phyloP scores from a whole-genome alignment of 129 eudicot genomes.

The Escallonia rubra region DNA sequence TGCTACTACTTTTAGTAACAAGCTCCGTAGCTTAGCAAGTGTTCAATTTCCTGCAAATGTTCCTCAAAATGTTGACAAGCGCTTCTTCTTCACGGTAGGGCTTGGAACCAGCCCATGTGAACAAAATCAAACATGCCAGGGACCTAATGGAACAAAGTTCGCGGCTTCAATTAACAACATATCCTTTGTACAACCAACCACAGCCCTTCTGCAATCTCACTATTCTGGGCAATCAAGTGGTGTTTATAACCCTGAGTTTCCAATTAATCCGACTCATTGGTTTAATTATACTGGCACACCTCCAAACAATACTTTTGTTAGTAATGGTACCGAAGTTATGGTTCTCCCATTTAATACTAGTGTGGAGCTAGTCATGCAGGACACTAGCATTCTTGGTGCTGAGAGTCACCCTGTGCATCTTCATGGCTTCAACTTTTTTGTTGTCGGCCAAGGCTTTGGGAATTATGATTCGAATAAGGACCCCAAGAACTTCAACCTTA shows the following conservation, averaged over 20 bases:
- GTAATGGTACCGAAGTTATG: slow-evolving; percentile 55
- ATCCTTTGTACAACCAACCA: slow-evolving; percentile 35
- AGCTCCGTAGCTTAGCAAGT: slow-evolving; percentile 39
- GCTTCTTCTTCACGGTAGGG: slow-evolving; percentile 50
- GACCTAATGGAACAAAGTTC: slow-evolving; percentile 49
- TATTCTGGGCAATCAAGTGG: slow-evolving; percentile 33
- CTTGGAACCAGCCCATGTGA: slow-evolving; percentile 55
- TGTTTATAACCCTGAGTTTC: slow-evolving; percentile 48
- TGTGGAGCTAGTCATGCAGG: slow-evolving; percentile 58
- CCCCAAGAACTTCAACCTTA: slow-evolving; percentile 35
- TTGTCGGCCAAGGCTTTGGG: slow-evolving; percentile 59
- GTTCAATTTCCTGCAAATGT: slow-evolving; percentile 55
- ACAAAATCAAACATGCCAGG: slow-evolving; percentile 42
- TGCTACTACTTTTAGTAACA: slow-evolving; percentile 23
- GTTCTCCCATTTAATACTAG: slow-evolving; percentile 44
- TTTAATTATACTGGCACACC: slow-evolving; percentile 60
- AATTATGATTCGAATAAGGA: slow-evolving; percentile 34
- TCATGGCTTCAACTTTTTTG: slow-evolving; percentile 58
- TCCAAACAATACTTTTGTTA: slow-evolving; percentile 55
- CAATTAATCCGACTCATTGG: slow-evolving; percentile 38
- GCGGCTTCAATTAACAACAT: slow-evolving; percentile 47
- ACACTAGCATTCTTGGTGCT: slow-evolving; percentile 49
- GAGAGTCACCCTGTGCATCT: slow-evolving; percentile 61
- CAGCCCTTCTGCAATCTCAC: slow-evolving; percentile 43
- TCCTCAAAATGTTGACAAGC: slow-evolving; percentile 37